A percentile compares a stretch with the other conserved stretches of the same genome.
phyloP scores from a whole-genome alignment of 192 early-diverging fungal genomes.

The Coemansia sp. region DNA sequence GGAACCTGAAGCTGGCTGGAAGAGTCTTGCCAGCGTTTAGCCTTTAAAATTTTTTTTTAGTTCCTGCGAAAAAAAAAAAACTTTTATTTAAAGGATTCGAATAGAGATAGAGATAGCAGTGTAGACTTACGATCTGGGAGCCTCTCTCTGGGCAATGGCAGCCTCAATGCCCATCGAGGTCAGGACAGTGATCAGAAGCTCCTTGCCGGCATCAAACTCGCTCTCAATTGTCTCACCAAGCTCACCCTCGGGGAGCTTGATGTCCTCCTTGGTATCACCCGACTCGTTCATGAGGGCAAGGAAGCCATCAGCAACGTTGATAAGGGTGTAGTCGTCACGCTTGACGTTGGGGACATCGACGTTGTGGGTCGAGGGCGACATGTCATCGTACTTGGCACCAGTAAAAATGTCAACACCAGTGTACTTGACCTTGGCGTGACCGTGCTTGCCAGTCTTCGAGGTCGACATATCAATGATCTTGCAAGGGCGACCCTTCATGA shows the following conservation, averaged over 20 bases:
- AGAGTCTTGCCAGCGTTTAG: slow-evolving; percentile 24
- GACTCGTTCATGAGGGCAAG: slow-evolving; percentile 77
- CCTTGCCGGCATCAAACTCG: slow-evolving; percentile 75
- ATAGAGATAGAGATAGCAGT: neutral
- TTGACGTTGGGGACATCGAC: slow-evolving; percentile 97
- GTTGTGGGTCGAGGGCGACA: slow-evolving; percentile 99
- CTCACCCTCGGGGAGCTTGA: slow-evolving; percentile 87
- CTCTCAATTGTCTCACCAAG: slow-evolving; percentile 69
- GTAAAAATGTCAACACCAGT: slow-evolving; percentile 97
- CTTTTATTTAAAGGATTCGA: neutral
- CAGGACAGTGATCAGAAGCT: slow-evolving; percentile 82
- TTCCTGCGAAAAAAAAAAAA: neutral
- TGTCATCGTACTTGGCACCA: slow-evolving; percentile 96
- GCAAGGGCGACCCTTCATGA: slow-evolving; percentile 99
- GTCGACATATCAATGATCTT: slow-evolving; percentile 99
- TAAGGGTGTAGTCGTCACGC: slow-evolving; percentile 80
- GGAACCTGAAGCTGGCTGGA: slow-evolving; percentile 36
- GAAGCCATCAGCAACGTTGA: slow-evolving; percentile 91
- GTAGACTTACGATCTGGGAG: slow-evolving; percentile 4
- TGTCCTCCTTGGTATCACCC: slow-evolving; percentile 91
- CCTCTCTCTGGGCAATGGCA: slow-evolving; percentile 72
- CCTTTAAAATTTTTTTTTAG: neutral
- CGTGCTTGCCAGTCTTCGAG: slow-evolving; percentile 99
- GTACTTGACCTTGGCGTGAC: slow-evolving; percentile 99
- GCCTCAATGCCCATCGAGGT: slow-evolving; percentile 92